Evolutionary conservation across 805 yeast genomes (phyloP), one percentile per base, ranked within the genome.

Genomic region (Ogataea thermomethanolica): DNA sequence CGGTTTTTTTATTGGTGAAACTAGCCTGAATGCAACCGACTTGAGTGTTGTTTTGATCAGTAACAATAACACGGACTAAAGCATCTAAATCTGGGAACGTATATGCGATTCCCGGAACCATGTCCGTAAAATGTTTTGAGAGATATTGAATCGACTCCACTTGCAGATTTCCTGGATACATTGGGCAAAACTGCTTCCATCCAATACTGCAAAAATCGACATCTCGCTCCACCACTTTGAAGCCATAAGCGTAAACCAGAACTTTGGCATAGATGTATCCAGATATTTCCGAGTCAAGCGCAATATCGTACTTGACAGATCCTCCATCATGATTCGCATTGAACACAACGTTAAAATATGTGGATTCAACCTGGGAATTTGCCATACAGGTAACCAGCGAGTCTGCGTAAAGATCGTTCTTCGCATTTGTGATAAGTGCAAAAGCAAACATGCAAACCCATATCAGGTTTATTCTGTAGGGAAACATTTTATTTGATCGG

Each of bases 181-280:
- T 61, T 1, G 96, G 96, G 64, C 97, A 90, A 58, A 90, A 85
- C 66, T 90, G 95, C 56, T 83, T 84, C 84, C 95, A 81, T 24
- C 76, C 76, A 37, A 76, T 62, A 23, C 47, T 42, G 67, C 97
- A 90, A 44, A 87, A 66, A 55, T 87, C 75, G 36, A 89, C 60
- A 1, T 58, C 54, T 52, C 71, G 67, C 5, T 72, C 62, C 48
- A 88, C 80, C 56, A 87, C 74, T 43, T 69, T 64, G 65, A 89
- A 82, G 0, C 97, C 97, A 58, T 88, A 90, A 4, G 96, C 96
- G 55, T 78, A 87, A 10, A 89, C 85, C 32, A 75, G 78, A 17
- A 86, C 69, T 37, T 76, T 76, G 2, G 95, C 96, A 26, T 59
- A 59, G 48, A 90, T 77, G 50, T 80, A 70, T 22, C 81, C 85